These are phyloP conservation scores for Dendrobium huoshanense DNA, from an alignment of 106 monocot species.

Conservation along the genomic window DNA sequence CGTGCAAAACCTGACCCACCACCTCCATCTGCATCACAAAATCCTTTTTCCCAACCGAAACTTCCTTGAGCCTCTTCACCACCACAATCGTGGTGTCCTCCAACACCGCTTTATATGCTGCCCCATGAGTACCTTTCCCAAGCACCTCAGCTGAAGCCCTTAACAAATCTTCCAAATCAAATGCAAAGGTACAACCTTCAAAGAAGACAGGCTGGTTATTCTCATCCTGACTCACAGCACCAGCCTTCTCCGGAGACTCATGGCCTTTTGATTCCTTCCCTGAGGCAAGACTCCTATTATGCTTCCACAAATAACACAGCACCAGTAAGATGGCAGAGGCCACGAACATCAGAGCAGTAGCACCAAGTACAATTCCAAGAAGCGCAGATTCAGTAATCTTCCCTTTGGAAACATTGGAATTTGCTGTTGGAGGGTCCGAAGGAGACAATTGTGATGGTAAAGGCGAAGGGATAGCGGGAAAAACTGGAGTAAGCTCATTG, in stretches of 20 bases:
- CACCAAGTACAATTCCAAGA: slow-evolving; percentile 53
- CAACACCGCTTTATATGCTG: slow-evolving; percentile 48
- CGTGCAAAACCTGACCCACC: slow-evolving; percentile 42
- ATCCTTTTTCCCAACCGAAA: slow-evolving; percentile 47
- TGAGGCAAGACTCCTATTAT: slow-evolving; percentile 5
- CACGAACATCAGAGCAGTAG: slow-evolving; percentile 25
- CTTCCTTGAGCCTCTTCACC: slow-evolving; percentile 68
- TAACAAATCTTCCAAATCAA: slow-evolving; percentile 58
- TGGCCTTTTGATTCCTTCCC: slow-evolving; percentile 27
- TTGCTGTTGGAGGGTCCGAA: slow-evolving; percentile 5
- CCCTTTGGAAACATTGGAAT: background rate
- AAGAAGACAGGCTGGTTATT: slow-evolving; percentile 49
- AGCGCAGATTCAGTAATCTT: slow-evolving; percentile 38
- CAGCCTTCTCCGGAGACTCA: slow-evolving; percentile 52
- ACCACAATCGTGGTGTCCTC: slow-evolving; percentile 62
- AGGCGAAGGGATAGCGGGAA: background rate
- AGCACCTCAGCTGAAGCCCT: slow-evolving; percentile 60
- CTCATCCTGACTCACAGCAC: slow-evolving; percentile 18
- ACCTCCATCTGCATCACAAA: slow-evolving; percentile 77
- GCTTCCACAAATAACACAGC: slow-evolving; percentile 27
- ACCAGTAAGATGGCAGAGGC: slow-evolving; percentile 21
- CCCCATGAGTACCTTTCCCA: slow-evolving; percentile 65
- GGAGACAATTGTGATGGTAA: slow-evolving; percentile 9
- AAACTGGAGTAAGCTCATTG: slow-evolving; percentile 29
- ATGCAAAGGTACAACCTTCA: slow-evolving; percentile 36